Base-by-base conservation (phyloP, 495 filamentous ascomycete genomes). In the Aspergillus affinis region DNA sequence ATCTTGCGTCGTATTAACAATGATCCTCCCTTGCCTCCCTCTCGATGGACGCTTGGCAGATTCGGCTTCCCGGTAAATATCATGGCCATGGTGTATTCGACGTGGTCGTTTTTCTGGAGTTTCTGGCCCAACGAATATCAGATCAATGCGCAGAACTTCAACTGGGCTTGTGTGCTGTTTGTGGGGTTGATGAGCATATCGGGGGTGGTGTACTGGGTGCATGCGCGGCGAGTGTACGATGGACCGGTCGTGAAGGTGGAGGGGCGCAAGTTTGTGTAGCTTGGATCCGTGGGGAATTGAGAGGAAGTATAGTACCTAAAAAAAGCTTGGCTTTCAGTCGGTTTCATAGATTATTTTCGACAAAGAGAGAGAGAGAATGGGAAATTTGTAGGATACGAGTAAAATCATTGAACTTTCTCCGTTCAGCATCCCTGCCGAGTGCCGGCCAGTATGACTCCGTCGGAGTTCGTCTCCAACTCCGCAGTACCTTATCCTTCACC, bases 111-210 rank as follows among this genome's bases (percentile, higher is more conserved):
- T 15, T 77, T 82, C 50, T 82, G 78, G 71, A 66, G 70, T 48
- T 77, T 75, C 52, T 82, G 80, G 62, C 80, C 79, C 2, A 69
- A 60, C 0, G 57, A 67, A 1, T 65, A 67, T 10, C 71, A 71
- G 0, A 71, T 82, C 12, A 72, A 71, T 1, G 63, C 66, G 9
- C 56, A 73, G 6, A 82, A 73, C 26, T 82, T 85, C 70, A 86
- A 86, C 61, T 86, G 73, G 70, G 63, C 63, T 20, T 69, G 78
- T 7, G 68, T 82, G 15, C 76, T 82, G 8, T 81, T 75, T 57
- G 68, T 61, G 2, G 65, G 52, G 1, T 70, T 78, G 1, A 72
- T 81, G 46, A 32, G 73, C 2, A 60, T 77, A 9, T 72, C 74
- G 10, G 58, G 71, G 3, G 55, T 68, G 17, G 70, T 72, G 62